Conservation (phyloP, 805 yeast genomes). For the Barnettozyma botsteinii region DNA sequence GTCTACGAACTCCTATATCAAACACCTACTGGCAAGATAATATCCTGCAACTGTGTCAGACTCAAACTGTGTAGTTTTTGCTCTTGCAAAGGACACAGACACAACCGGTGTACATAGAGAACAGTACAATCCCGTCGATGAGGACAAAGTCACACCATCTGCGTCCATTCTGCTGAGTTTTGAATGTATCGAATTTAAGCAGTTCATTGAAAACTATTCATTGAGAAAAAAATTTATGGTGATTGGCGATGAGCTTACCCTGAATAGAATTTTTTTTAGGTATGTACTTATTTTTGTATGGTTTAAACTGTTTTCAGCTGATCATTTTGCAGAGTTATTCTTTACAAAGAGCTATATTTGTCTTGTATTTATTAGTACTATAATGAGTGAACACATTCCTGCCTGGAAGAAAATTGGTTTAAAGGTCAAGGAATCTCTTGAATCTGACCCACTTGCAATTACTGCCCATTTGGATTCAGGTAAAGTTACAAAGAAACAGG, state of each 20-base stretch:
- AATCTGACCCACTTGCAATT: conserved; percentile 40
- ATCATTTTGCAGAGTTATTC: no score
- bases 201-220: not conserved
- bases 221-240: not conserved
- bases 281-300: not conserved
- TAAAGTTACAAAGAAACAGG: conserved; percentile 36
- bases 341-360: no score
- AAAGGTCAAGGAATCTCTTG: conserved; percentile 44
- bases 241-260: conserved; percentile 6
- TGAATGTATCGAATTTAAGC: conserved; percentile 18
- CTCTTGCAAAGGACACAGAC: conserved; percentile 22
- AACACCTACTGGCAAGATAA: conserved; percentile 23
- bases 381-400: conserved; percentile 40
- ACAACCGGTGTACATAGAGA: conserved; percentile 1
- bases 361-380: no score
- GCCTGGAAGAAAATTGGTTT: conserved; percentile 83
- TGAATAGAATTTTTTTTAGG: not conserved
- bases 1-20: conserved; percentile 30
- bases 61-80: conserved; percentile 28
- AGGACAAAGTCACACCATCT: not conserved
- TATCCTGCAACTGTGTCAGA: conserved; percentile 21
- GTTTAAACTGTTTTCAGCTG: no score
- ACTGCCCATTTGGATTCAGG: conserved; percentile 41
- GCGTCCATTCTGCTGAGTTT: conserved; percentile 18
- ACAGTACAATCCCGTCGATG: not conserved